These are phyloP conservation scores for Raphidocelis subcapitata DNA, from an alignment of 139 green algal genomes.

Conservation along the genomic window DNA sequence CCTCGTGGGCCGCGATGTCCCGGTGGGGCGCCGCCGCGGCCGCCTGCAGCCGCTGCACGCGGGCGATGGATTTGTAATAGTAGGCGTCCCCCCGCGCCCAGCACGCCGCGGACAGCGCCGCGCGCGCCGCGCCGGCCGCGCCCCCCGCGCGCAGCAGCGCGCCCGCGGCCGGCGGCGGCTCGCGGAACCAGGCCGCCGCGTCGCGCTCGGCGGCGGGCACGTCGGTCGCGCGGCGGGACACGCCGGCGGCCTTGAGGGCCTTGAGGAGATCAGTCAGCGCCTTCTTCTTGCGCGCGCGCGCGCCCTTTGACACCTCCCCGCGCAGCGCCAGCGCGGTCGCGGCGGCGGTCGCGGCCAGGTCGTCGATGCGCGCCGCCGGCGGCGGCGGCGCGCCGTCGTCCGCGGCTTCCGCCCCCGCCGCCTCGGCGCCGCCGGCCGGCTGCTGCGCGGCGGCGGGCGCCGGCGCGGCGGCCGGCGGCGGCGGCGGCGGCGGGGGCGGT, in stretches of 20 bases:
- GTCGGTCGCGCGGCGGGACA: constrained; percentile 51
- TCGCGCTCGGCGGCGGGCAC: constrained; percentile 58
- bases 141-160: background rate
- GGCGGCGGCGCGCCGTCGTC: background rate
- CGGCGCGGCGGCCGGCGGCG: constrained; percentile 8
- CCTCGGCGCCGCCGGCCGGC: background rate
- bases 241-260: constrained; percentile 62
- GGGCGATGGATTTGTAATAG: constrained; percentile 79
- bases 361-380: constrained; percentile 39
- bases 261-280: constrained; percentile 82
- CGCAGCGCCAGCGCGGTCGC: constrained; percentile 53
- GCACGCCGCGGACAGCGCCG: background rate
- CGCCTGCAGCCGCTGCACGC: constrained; percentile 80
- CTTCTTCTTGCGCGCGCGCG: constrained; percentile 88
- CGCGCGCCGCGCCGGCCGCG: no score
- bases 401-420: constrained; percentile 12
- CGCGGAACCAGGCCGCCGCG: constrained; percentile 53
- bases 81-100: constrained; percentile 79
- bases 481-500: background rate
- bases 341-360: constrained; percentile 52
- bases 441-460: constrained; percentile 11
- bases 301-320: constrained; percentile 63
- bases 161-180: constrained; percentile 33
- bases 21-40: constrained; percentile 54
- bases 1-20: constrained; percentile 78